Base-by-base conservation (phyloP, 148 eudicot genomes). In the Fagopyrum homotropicum region DNA sequence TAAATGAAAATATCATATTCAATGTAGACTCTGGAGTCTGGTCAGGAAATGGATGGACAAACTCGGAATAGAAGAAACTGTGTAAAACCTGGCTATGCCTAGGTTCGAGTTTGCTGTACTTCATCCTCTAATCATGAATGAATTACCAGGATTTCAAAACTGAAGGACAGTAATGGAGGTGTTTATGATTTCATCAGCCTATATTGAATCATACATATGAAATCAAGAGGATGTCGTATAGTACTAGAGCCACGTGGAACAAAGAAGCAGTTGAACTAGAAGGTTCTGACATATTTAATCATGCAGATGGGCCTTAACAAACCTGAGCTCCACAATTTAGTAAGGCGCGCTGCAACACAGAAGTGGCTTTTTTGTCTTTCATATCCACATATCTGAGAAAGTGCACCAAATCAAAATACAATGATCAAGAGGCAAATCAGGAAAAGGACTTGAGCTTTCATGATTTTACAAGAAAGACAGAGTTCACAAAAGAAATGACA, bases 271-370 rank as follows among this genome's bases (percentile, higher is more conserved):
- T 22, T 16, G 6, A 52, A 54, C 19, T 60, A 45, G 49, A 40
- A 26, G 30, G 40, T 45, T 40, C 8, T 15, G 30, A 55, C 50
- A 44, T 48, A 61, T 61, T 60, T 47, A 44, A 50, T 30, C 6
- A 48, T 35, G 47, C 4, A 66, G 71, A 66, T 40, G 71, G 17
- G 16, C 64, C n/a, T 10, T 54, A 76, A 77, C 79, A 73, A 78
- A 87, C 93, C 93, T 89, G 93, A 75, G 86, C 79, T 49, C 89
- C 81, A 81, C 93, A 89, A 75, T 76, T 89, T 26, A 79, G 79
- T 77, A 89, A 78, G 78, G 87, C 79, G 17, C 86, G 86, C 79
- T 84, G 85, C 30, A 89, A 81, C 17, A 80, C 10, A 3, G 88
- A 81, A 51, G 89, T 78, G 49, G 86, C 54, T 70, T 75, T 85